Base-by-base conservation (phyloP, 129 eudicot genomes). In the Escallonia rubra region DNA sequence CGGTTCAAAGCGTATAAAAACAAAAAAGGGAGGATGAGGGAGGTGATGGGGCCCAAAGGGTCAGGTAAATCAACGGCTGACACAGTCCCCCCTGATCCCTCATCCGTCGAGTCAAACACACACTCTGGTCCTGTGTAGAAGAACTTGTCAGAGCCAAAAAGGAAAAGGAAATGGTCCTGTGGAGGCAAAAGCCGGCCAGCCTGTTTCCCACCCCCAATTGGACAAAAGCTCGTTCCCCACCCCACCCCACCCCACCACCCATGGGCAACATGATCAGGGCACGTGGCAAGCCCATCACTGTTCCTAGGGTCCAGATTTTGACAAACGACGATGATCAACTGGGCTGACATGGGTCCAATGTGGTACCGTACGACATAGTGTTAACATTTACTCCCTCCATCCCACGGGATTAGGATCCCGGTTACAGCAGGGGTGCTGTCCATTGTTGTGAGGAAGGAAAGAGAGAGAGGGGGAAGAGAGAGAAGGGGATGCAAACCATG, bases 141-240 rank as follows among this genome's bases (percentile, higher is more conserved):
- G 34, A 23, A 23, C 34, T 23, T 23, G 34, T 23, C 34, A 23
- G 34, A 23, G 34, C 34, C 34, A 23, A 23, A 23, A 1, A 23
- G 14, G 9, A 5, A n/a, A 57, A n/a, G 8, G 61, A 57, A 57
- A 57, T 3, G 41, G 61, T 34, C 10, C 10, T n/a, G 4, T 2
- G 23, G 14, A 48, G 58, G 47, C 58, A 51, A 48, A 50, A 65
- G 69, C 34, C 69, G 69, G 69, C 69, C 69, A 49, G 44, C 34
- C 69, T 49, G 69, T 65, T 65, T 39, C 45, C 57, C 57, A 65
- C 58, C 46, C 9, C 41, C 51, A 14, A 10, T 4, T 49, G 11
- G 4, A 2, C 53, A 49, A 49, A 49, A 3, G 10, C 3, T 7
- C 10, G 10, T 10, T 6, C 11, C 59, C 16, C 59, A 9, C n/a